Conservation (phyloP, 805 yeast genomes). For the Zygotorulaspora chibaensis region DNA sequence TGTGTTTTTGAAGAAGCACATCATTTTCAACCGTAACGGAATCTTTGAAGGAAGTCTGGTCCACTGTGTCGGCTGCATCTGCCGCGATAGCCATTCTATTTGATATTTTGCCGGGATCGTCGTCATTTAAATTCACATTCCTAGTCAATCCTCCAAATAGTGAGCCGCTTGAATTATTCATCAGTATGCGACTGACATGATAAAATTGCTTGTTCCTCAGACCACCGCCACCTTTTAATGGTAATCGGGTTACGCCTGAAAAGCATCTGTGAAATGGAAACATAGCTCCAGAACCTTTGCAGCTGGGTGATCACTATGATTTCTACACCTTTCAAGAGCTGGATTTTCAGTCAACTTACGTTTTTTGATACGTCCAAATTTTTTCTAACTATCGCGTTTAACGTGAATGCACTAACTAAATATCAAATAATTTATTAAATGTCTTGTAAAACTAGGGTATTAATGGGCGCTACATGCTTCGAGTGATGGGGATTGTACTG, state of each 20-base stretch:
- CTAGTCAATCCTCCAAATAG: slow-evolving; percentile 28
- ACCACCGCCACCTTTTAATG: slow-evolving; percentile 1
- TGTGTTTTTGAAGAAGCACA: slow-evolving; percentile 43
- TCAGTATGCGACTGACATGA: slow-evolving; percentile 8
- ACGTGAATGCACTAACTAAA: background rate
- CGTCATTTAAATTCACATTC: slow-evolving; percentile 15
- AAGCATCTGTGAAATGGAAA: slow-evolving; percentile 6
- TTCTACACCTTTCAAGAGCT: background rate
- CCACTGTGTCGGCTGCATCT: slow-evolving; percentile 16
- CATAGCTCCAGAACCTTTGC: slow-evolving; percentile 2
- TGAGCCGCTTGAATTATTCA: slow-evolving; percentile 8
- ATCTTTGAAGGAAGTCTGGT: slow-evolving; percentile 20
- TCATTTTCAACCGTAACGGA: slow-evolving; percentile 36
- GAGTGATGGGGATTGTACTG: background rate
- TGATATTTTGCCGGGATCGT: slow-evolving; percentile 22
- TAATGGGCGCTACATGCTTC: too few species aligned
- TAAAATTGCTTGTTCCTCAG: slow-evolving; percentile 4
- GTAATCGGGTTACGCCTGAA: slow-evolving; percentile 1
- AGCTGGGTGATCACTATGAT: background rate
- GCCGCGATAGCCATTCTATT: slow-evolving; percentile 23
- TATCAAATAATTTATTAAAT: background rate
- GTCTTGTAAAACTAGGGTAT: too few species aligned
- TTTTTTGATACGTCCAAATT: background rate
- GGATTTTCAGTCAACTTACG: background rate
- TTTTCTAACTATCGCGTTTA: background rate